Evolutionary conservation across 176 grass and related monocot species (phyloP), one percentile per base, ranked within the genome.

Genomic region (Carex parvula): DNA sequence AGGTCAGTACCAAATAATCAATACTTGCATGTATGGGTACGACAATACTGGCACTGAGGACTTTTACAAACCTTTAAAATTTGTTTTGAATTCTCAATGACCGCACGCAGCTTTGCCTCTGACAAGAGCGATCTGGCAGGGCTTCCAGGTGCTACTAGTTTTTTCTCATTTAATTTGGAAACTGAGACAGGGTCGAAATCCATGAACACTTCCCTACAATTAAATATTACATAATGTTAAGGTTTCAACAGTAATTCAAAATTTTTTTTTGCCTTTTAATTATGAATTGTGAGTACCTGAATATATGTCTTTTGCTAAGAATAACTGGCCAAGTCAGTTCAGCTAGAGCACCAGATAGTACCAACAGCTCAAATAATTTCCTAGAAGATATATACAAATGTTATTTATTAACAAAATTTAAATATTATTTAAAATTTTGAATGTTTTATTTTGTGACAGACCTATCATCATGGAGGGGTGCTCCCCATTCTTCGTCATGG

Each of bases 401-500:
- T 50, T 50, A 50, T 80, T 81, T 86, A 80, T 80, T 71, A 67
- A 79, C 6, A 39, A 86, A 62, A 83, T 83, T 60, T 65, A 80
- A 89, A 87, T 70, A 59, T 70, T 33, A 76, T 22, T 29, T 69
- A 20, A 60, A n/a, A 8, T 55, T 53, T 69, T 21, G 32, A 70
- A 8, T 86, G 5, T 79, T 64, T 63, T 15, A 85, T 73, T 52
- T 77, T 82, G 57, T 81, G 57, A 57, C 88, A 39, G 89, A 99
- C 97, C 83, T 99, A 83, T 99, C 97, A 79, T 99, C 93, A 33
- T 99, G 97, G 10, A 99, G 89, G 6, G 91, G 91, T 55, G 86
- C 90, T 84, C 97, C 97, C 97, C 97, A 99, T 67, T 99, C 97
- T 71, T 94, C 77, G 54, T 99, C 97, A 91, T 99, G 97, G 72